Percentiles rank a stretch among this genome's conserved stretches.
phyloP scores from a whole-genome alignment of 306 rosid genomes.

The Boehmeria nivea region DNA sequence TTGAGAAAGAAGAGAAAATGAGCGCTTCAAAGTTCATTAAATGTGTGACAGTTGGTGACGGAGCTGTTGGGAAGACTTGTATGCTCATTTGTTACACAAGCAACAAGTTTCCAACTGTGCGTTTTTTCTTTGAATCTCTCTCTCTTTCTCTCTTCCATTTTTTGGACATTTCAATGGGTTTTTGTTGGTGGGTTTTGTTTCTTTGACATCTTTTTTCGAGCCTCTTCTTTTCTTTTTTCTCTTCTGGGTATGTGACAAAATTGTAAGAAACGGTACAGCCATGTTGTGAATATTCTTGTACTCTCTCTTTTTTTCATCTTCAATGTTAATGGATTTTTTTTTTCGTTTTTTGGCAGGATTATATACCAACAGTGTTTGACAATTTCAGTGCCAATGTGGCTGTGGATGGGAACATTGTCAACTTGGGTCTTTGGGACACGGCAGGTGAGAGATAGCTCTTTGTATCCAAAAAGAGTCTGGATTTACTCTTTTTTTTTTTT shows the following conservation, averaged over 20 bases:
- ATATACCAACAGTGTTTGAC: constrained; percentile 90
- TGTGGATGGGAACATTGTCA: constrained; percentile 88
- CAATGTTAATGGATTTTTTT: not conserved
- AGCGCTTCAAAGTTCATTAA: constrained; percentile 96
- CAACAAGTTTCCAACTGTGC: constrained; percentile 94
- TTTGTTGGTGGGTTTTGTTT: constrained; percentile 4
- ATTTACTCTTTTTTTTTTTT: not conserved
- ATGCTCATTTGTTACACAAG: constrained; percentile 98
- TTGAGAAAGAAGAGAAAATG: constrained; percentile 33
- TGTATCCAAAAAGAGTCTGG: not conserved
- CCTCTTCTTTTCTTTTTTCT: not conserved
- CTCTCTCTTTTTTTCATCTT: not conserved
- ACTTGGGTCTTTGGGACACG: constrained; percentile 96
- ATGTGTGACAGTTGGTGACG: constrained; percentile 99
- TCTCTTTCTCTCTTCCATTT: constrained; percentile 11
- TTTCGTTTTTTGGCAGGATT: constrained; percentile 48
- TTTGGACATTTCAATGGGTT: constrained; percentile 14
- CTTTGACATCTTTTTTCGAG: not conserved
- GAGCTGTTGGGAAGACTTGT: constrained; percentile 98
- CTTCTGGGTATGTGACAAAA: no score
- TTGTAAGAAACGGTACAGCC: no score
- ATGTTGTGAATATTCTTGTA: not conserved
- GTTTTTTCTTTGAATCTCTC: constrained; percentile 18
- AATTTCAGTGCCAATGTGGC: constrained; percentile 96
- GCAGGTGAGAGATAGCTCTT: constrained; percentile 63